Percentiles rank a stretch among this genome's conserved stretches.
Conservation (phyloP, 2,329 filamentous ascomycete genomes). For the Claviceps sp. region DNA sequence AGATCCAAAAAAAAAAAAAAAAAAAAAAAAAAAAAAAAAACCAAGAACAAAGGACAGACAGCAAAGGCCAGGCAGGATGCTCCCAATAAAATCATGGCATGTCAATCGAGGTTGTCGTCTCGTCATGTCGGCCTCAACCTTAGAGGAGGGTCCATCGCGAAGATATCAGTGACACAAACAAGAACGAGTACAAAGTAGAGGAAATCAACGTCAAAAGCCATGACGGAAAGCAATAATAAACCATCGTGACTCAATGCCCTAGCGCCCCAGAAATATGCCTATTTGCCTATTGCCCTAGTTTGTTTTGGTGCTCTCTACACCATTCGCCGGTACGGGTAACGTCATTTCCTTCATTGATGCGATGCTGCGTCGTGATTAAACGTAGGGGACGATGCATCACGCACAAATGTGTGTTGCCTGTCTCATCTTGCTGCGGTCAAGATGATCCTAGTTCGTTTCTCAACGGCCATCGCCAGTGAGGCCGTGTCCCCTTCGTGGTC, state of each 20-base stretch:
- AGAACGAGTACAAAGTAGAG: neutral
- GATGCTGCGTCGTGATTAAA: constrained; percentile 19
- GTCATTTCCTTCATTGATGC: constrained; percentile 19
- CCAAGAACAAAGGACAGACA: too few species aligned
- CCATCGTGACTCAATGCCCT: constrained; percentile 18
- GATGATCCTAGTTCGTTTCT: neutral
- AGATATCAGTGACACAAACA: constrained; percentile 7
- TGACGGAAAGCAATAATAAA: constrained; percentile 14
- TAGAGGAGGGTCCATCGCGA: constrained; percentile 10
- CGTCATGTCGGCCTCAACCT: neutral
- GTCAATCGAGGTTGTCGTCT: constrained; percentile 2
- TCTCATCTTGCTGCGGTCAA: neutral
- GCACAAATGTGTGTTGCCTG: neutral
- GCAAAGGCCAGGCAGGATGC: too few species aligned
- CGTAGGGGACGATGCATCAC: constrained; percentile 8
- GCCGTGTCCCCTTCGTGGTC: neutral
- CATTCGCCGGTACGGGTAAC: constrained; percentile 25
- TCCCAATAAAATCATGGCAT: neutral
- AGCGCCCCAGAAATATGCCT: constrained; percentile 24
- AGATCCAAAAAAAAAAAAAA: neutral
- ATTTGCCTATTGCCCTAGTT: constrained; percentile 11
- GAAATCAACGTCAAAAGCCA: neutral
- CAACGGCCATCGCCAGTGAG: neutral
- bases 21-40: neutral
- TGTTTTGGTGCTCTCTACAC: constrained; percentile 16